Evolutionary conservation across 2,329 filamentous ascomycete species (phyloP).

Genomic region (Penicillium sp.): DNA sequence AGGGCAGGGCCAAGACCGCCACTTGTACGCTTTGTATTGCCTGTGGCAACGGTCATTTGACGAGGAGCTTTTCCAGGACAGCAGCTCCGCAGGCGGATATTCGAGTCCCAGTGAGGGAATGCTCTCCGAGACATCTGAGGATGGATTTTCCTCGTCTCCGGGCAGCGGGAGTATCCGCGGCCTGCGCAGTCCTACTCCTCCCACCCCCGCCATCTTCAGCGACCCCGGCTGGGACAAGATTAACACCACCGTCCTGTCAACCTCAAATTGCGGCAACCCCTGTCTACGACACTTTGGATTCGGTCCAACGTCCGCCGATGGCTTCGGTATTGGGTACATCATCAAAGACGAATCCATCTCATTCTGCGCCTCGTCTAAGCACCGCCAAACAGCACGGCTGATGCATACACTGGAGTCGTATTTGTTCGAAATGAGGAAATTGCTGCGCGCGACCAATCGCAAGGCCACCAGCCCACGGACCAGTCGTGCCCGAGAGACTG

Average conservation of each 20-base stretch:
- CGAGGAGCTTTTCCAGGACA: conserved; percentile 59
- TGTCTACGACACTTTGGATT: conserved; percentile 95
- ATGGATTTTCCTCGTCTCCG: conserved; percentile 42
- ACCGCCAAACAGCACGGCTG: conserved; percentile 88
- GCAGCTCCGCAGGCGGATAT: conserved; percentile 65
- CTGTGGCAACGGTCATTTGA: conserved; percentile 92
- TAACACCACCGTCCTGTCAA: conserved; percentile 91
- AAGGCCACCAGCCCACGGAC: conserved; percentile 57
- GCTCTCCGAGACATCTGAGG: conserved; percentile 47
- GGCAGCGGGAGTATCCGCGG: conserved; percentile 58
- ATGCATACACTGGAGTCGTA: conserved; percentile 90
- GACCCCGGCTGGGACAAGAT: conserved; percentile 92
- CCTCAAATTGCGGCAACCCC: conserved; percentile 98
- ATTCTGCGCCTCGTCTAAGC: conserved; percentile 91
- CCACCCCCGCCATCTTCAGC: conserved; percentile 75
- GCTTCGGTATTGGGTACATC: conserved; percentile 97
- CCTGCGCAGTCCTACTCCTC: conserved; percentile 48
- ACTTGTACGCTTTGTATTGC: conserved; percentile 90
- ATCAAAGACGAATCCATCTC: conserved; percentile 93
- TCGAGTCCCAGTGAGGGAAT: conserved; percentile 58
- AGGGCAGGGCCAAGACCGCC: conserved; percentile 86
- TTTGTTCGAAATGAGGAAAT: conserved; percentile 83
- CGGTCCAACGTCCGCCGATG: conserved; percentile 88
- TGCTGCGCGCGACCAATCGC: conserved; percentile 71
- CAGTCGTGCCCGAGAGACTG: conserved; percentile 64